Evolutionary conservation across 2,329 filamentous ascomycete genomes (phyloP), one percentile per base, ranked within the genome.

Genomic region (Penicillium capsulatum): DNA sequence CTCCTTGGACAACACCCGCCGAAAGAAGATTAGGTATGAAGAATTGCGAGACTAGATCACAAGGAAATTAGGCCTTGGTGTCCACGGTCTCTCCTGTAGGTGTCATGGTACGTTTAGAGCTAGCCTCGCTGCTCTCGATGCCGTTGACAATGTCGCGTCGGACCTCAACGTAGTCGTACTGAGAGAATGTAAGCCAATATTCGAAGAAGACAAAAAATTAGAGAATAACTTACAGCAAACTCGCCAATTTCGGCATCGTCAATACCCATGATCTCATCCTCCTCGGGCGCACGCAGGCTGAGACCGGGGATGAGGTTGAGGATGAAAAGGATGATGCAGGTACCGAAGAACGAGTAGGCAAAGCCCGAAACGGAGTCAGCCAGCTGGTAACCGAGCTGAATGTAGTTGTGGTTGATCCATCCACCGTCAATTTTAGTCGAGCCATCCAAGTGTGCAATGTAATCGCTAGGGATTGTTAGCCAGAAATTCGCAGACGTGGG

Each of bases 181-280:
- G 47, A 38, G 31, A 34, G 32, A 8, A 17, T 31, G 36, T 54
- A 29, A 42, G 42, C 15, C 28, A 15, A 10, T 13, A 7, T 26
- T 4, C n/a, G 11, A 5, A 28, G 26, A 19, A 2, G 7, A 16
- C 5, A 13, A 7, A 4, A 28, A 4, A 11, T 10, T 9, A 29
- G 14, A 38, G 11, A 16, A 9, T 30, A 38, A 71, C 74, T 62
- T 71, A 77, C 75, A n/a, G 87, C 89, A 62, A 92, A 94, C 70
- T 94, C 89, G 62, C 89, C 89, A 58, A 94, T 86, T 67, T 95
- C 88, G 16, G 85, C 82, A 56, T 94, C 89, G 57, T 94, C 88
- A 44, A 94, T 89, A 51, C 88, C 88, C 29, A 88, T 71, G 36
- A 89, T 81, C 65, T 94, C 88, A 26, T 86, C 84, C 48, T 92